Conservation (phyloP, 2,329 filamentous ascomycete genomes). For the Scedosporium dehoogii region DNA sequence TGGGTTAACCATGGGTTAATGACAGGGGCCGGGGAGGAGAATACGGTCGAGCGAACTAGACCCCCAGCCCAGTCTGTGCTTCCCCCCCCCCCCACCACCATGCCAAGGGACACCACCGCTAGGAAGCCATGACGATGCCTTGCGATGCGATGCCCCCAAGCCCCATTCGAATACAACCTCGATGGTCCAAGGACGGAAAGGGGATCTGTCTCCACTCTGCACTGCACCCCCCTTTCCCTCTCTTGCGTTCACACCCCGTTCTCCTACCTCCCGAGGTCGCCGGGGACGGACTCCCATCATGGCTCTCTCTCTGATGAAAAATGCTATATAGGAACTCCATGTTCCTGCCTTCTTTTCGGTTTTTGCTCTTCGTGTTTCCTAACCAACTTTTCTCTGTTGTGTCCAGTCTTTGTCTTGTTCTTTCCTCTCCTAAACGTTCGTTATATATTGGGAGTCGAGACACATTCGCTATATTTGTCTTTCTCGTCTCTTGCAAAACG, state of each 20-base stretch:
- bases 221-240: neutral
- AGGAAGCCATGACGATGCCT: neutral
- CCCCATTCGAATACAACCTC: neutral
- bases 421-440: conserved; percentile 5
- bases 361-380: neutral
- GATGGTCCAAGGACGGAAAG: neutral
- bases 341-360: conserved; percentile 2
- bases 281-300: neutral
- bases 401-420: conserved; percentile 7
- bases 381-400: conserved; percentile 3
- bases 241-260: neutral
- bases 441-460: conserved; percentile 7
- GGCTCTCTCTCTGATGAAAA: neutral
- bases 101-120: neutral
- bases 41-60: neutral
- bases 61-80: neutral
- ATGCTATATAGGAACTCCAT: conserved; percentile 9
- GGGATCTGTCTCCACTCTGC: neutral
- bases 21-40: neutral
- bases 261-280: neutral
- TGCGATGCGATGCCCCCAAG: neutral
- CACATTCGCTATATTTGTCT: conserved; percentile 9
- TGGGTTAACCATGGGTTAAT: neutral
- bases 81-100: neutral
- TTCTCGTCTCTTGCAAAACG: neutral